Percentiles rank a stretch among this genome's conserved stretches.
phyloP scores from a whole-genome alignment of 805 yeast species.

The Ogataea saltuana region DNA sequence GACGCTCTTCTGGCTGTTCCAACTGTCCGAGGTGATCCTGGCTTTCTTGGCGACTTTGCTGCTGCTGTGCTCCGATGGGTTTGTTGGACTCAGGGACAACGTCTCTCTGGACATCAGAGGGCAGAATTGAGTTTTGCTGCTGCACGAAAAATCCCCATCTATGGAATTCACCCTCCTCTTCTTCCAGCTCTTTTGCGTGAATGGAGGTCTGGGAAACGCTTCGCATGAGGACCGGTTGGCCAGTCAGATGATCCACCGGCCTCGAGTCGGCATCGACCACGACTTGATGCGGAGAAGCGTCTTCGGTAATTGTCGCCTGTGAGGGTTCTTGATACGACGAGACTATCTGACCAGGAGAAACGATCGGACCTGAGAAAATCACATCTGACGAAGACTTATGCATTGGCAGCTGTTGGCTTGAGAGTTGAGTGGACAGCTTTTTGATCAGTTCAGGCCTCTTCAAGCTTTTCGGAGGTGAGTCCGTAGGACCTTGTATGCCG shows the following conservation, averaged over 20 bases:
- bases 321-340: slow-evolving; percentile 24
- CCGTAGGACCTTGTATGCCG: too few species aligned
- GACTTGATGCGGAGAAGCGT: slow-evolving; percentile 63
- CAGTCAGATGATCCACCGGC: slow-evolving; percentile 68
- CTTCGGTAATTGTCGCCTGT: slow-evolving; percentile 17
- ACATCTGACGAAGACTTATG: slow-evolving; percentile 53
- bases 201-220: slow-evolving; percentile 63
- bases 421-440: slow-evolving; percentile 34
- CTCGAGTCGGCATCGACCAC: slow-evolving; percentile 63
- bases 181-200: slow-evolving; percentile 76
- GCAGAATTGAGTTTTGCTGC: slow-evolving; percentile 46
- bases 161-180: slow-evolving; percentile 91
- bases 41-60: background rate
- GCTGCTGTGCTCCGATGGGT: too few species aligned
- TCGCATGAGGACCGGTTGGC: slow-evolving; percentile 67
- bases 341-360: slow-evolving; percentile 42
- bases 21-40: background rate
- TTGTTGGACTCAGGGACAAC: too few species aligned
- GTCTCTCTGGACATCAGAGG: slow-evolving; percentile 23
- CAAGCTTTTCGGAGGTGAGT: slow-evolving; percentile 7
- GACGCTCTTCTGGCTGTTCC: slow-evolving; percentile 7
- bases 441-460: slow-evolving; percentile 31
- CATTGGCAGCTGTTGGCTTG: slow-evolving; percentile 45
- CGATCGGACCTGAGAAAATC: slow-evolving; percentile 53
- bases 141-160: slow-evolving; percentile 81